Base-by-base conservation (phyloP, 306 rosid genomes). In the Pterocarpus santalinus region DNA sequence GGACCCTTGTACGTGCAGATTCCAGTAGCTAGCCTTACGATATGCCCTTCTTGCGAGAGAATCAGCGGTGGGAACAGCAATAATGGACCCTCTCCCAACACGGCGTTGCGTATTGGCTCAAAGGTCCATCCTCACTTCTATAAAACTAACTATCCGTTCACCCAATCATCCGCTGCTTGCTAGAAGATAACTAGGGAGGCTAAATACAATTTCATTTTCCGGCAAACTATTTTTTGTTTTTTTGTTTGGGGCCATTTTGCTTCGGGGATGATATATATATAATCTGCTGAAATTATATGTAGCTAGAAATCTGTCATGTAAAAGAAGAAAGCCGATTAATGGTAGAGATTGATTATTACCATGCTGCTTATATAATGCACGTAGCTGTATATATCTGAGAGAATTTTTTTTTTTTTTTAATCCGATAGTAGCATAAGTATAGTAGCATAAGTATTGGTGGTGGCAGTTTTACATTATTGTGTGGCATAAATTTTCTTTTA, bases 21-120 rank as follows among this genome's bases (percentile, higher is more conserved):
- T 80, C 94, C 95, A 3, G 87, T 91, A 0, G 88, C 94, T 43
- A 89, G 87, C 16, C 90, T 92, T 57, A 87, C 86, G 38, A 69
- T 89, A 32, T 94, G 98, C 81, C 92, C 98, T 33, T 92, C 97
- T 8, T 94, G 97, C 73, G 92, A 91, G 52, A 83, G 84, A 77
- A 78, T 89, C 44, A 67, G 87, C 69, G 43, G 67, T 15, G 85
- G 85, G 38, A 34, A 4, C 46, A 66, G 47, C 52, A 72, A 57
- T 55, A 81, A 52, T 28, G 81, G 82, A 8, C 51, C 88, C 13
- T 78, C 91, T 52, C 49, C 85, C 22, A 8, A 83, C 2, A 77
- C 73, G 35, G 32, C 86, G 46, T 69, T 81, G 74, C 46, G 75
- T 14, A 44, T 76, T n/a, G 79, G 73, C 66, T 35, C 75, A 80